Evolutionary conservation across 805 yeast species (phyloP).

Genomic region (Starmerella lactis-condensi): DNA sequence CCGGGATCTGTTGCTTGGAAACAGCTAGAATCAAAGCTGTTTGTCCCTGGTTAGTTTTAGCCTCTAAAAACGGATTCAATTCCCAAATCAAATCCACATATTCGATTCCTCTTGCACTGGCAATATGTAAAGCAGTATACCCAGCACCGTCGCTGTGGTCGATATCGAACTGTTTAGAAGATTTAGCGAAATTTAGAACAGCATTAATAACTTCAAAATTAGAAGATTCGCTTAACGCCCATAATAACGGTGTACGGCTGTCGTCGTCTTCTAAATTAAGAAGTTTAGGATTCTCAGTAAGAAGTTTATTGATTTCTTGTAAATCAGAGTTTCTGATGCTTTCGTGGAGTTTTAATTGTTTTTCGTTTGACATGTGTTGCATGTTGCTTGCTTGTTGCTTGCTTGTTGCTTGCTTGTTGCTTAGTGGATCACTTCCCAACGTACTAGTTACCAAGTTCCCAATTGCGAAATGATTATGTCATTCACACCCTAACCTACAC

Average conservation of each 20-base stretch:
- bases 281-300: constrained; percentile 5
- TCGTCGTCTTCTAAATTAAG: constrained; percentile 36
- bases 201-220: constrained; percentile 34
- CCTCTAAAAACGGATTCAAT: constrained; percentile 34
- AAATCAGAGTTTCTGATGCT: constrained; percentile 6
- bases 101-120: constrained; percentile 55
- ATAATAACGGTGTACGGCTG: constrained; percentile 63
- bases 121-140: constrained; percentile 79
- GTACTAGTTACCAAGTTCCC: neutral
- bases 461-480: neutral
- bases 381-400: too few relatives aligned
- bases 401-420: neutral
- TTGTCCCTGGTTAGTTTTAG: constrained; percentile 41
- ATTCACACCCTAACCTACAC: neutral
- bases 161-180: constrained; percentile 30
- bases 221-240: constrained; percentile 57
- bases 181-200: constrained; percentile 25
- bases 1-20: constrained; percentile 41
- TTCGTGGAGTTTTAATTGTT: too few relatives aligned
- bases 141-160: constrained; percentile 65
- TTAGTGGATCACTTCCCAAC: neutral
- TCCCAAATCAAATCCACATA: constrained; percentile 31
- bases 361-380: too few relatives aligned
- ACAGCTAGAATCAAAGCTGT: constrained; percentile 64
- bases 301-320: constrained; percentile 1